Conservation (phyloP, 257 asterid species). For the Przewalskia tangutica region DNA sequence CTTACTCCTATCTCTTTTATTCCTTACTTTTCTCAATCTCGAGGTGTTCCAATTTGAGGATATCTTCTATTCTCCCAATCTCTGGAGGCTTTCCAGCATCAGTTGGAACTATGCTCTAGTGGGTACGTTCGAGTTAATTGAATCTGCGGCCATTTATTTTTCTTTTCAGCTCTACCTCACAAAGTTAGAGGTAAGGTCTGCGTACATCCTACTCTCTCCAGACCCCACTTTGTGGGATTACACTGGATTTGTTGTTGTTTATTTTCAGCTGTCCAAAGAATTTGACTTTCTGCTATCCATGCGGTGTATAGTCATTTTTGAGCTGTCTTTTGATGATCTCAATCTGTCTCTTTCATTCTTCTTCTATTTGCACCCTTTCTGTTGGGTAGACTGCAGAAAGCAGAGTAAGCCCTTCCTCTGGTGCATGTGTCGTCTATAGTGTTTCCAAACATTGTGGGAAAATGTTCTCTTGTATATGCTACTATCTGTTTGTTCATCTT, state of each 20-base stretch:
- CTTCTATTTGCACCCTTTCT: neutral
- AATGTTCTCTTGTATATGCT: neutral
- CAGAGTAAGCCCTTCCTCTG: neutral
- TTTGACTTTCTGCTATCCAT: neutral
- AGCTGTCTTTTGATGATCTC: neutral
- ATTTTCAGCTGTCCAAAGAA: neutral
- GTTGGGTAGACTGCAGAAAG: neutral
- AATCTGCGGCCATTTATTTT: neutral
- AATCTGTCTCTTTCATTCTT: neutral
- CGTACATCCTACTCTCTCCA: too few relatives aligned
- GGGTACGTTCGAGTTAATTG: neutral
- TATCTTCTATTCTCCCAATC: neutral
- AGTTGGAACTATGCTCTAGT: neutral
- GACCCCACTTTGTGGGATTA: too few relatives aligned
- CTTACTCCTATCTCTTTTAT: neutral
- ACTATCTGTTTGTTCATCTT: neutral
- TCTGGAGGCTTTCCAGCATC: neutral
- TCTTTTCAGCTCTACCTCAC: neutral
- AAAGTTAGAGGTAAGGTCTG: too few relatives aligned
- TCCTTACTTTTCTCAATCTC: neutral
- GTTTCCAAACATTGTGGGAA: neutral
- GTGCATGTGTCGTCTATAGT: neutral
- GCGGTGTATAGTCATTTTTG: neutral
- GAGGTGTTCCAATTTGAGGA: neutral
- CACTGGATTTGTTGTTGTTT: too few relatives aligned